A percentile compares a stretch with the other conserved stretches of the same genome.
Evolutionary conservation across 2,329 filamentous ascomycete genomes (phyloP).

Genomic region (Didymella lethalis): DNA sequence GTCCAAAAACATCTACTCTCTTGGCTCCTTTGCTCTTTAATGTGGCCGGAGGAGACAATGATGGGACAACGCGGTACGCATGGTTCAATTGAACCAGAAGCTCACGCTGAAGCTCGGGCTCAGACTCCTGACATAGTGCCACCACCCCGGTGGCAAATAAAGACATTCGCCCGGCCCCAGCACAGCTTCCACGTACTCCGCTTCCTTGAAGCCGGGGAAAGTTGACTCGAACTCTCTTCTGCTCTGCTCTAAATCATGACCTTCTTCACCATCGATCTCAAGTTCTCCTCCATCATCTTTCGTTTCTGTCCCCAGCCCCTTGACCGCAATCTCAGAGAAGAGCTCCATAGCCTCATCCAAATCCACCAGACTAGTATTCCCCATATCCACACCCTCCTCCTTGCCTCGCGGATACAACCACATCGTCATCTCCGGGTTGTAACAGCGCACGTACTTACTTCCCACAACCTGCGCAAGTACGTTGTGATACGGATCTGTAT

Average conservation of each 20-base stretch:
- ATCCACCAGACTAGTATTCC: constrained; percentile 85
- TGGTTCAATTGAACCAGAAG: constrained; percentile 74
- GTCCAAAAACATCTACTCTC: too few species aligned
- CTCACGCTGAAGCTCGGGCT: constrained; percentile 92
- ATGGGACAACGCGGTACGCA: too few species aligned
- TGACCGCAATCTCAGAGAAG: constrained; percentile 33
- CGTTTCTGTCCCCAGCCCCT: constrained; percentile 9
- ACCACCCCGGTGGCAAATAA: constrained; percentile 94
- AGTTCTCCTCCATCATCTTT: constrained; percentile 28
- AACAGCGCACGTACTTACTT: constrained; percentile 89
- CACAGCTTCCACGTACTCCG: constrained; percentile 78
- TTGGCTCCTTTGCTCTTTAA: too few species aligned
- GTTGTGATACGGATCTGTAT: constrained; percentile 95
- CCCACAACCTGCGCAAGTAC: constrained; percentile 89
- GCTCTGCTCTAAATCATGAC: neutral
- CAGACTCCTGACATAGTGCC: constrained; percentile 92
- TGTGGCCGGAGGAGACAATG: too few species aligned
- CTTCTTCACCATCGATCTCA: neutral
- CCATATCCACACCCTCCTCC: constrained; percentile 84
- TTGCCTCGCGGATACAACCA: constrained; percentile 68
- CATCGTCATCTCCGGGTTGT: constrained; percentile 69
- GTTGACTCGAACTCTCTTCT: constrained; percentile 33
- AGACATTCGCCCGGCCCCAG: constrained; percentile 82
- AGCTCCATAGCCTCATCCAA: constrained; percentile 71
- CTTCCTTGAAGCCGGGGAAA: constrained; percentile 65